Evolutionary conservation across 805 yeast genomes (phyloP).

Genomic region (Kurtzmaniella fragi): DNA sequence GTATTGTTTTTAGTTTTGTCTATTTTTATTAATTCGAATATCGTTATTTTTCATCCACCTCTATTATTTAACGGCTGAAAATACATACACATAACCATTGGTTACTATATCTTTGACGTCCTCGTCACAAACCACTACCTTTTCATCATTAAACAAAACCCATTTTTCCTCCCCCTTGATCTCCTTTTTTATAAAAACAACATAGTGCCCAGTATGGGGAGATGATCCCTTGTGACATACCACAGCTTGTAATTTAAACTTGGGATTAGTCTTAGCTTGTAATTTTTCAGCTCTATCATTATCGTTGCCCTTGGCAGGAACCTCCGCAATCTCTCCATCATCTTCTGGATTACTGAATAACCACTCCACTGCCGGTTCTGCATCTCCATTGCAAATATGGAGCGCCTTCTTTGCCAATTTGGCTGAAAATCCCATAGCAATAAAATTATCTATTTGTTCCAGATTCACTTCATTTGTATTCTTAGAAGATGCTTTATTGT

Average conservation of each 20-base stretch:
- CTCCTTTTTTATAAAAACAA: constrained; percentile 57
- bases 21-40: too few relatives aligned
- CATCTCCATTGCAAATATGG: constrained; percentile 49
- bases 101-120: constrained; percentile 39
- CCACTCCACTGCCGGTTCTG: constrained; percentile 88
- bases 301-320: constrained; percentile 22
- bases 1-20: too few relatives aligned
- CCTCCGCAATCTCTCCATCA: constrained; percentile 46
- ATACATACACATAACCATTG: constrained; percentile 47
- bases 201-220: constrained; percentile 91
- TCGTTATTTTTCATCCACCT: too few relatives aligned
- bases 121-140: constrained; percentile 59
- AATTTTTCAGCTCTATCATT: constrained; percentile 13
- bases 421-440: constrained; percentile 73
- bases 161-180: constrained; percentile 42
- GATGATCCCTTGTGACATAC: constrained; percentile 88
- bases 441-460: constrained; percentile 44
- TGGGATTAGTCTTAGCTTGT: constrained; percentile 12
- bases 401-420: constrained; percentile 73
- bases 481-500: constrained; percentile 14
- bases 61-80: constrained; percentile 7
- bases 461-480: constrained; percentile 16
- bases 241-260: constrained; percentile 55
- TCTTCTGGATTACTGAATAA: constrained; percentile 78
- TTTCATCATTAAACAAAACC: constrained; percentile 87